Conservation (phyloP, 2,329 filamentous ascomycete species). For the Colletotrichum nymphaeae region DNA sequence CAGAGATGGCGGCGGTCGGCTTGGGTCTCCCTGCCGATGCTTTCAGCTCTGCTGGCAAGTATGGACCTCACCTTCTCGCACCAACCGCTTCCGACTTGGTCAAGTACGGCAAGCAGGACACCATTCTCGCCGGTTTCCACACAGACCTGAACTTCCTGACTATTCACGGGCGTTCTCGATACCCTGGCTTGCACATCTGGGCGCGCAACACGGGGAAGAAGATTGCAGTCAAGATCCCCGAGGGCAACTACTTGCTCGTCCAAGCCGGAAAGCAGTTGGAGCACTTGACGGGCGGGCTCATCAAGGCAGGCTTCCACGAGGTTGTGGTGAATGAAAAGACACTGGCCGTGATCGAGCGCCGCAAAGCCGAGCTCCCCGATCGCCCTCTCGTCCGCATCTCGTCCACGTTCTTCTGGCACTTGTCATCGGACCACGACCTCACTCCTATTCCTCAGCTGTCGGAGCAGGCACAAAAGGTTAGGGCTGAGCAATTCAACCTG, state of each 20-base stretch:
- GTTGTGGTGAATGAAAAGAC: constrained; percentile 68
- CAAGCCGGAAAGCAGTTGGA: constrained; percentile 74
- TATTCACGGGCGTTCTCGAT: constrained; percentile 72
- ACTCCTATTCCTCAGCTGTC: constrained; percentile 61
- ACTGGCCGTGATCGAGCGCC: constrained; percentile 56
- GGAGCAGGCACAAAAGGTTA: constrained; percentile 55
- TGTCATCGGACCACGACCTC: constrained; percentile 67
- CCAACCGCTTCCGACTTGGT: constrained; percentile 69
- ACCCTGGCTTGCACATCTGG: constrained; percentile 72
- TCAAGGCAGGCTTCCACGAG: constrained; percentile 73
- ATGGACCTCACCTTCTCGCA: constrained; percentile 71
- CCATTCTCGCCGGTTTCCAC: constrained; percentile 72
- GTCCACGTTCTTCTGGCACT: constrained; percentile 71
- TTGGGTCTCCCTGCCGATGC: constrained; percentile 63
- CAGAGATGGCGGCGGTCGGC: constrained; percentile 69
- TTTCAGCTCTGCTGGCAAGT: constrained; percentile 66
- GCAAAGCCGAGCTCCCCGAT: constrained; percentile 54
- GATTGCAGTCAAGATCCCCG: constrained; percentile 69
- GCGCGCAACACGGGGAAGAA: constrained; percentile 70
- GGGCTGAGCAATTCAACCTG: constrained; percentile 58
- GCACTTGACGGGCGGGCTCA: constrained; percentile 69
- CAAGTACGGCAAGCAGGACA: constrained; percentile 64
- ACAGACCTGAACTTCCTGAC: constrained; percentile 74
- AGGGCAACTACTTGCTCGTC: constrained; percentile 68
- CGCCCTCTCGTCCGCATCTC: constrained; percentile 68